A percentile compares a stretch with the other conserved stretches of the same genome.
Conservation (phyloP, 1,284 basidiomycete species). For the Xanthoconium separans region DNA sequence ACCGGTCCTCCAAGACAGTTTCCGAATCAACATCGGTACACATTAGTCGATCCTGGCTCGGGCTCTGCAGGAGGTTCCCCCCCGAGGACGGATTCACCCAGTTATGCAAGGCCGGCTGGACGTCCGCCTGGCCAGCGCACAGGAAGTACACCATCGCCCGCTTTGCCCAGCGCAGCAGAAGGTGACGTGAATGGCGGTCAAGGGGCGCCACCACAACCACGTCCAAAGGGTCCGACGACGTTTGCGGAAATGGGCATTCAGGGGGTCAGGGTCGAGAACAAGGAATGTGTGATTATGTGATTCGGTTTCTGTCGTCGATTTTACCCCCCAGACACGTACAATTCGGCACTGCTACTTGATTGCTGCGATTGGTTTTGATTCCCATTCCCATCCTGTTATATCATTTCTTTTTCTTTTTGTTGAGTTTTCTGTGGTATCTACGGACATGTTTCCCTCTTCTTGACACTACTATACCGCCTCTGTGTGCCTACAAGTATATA, state of each 20-base stretch:
- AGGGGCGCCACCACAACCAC: not conserved
- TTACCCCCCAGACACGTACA: not conserved
- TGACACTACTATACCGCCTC: not conserved
- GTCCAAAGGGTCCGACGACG: constrained; percentile 60
- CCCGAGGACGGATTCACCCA: constrained; percentile 18
- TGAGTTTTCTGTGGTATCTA: not conserved
- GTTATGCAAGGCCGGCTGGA: constrained; percentile 28
- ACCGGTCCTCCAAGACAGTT: constrained; percentile 14
- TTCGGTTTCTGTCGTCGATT: not conserved
- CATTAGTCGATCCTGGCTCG: constrained; percentile 39
- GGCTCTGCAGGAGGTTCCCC: constrained; percentile 7
- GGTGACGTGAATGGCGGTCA: not conserved
- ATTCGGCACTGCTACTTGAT: not conserved
- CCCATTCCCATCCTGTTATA: not conserved
- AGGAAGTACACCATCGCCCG: constrained; percentile 13
- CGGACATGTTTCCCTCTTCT: not conserved
- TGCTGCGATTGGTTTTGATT: not conserved
- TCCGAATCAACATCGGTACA: constrained; percentile 41
- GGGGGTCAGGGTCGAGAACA: constrained; percentile 69
- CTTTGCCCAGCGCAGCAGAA: not conserved
- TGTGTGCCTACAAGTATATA: not conserved
- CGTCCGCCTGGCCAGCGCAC: constrained; percentile 26
- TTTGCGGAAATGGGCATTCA: constrained; percentile 93
- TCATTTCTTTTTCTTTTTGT: not conserved
- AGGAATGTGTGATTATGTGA: constrained; percentile 83